Base-by-base conservation (phyloP, 2,329 filamentous ascomycete species). In the Xylaria sp. region DNA sequence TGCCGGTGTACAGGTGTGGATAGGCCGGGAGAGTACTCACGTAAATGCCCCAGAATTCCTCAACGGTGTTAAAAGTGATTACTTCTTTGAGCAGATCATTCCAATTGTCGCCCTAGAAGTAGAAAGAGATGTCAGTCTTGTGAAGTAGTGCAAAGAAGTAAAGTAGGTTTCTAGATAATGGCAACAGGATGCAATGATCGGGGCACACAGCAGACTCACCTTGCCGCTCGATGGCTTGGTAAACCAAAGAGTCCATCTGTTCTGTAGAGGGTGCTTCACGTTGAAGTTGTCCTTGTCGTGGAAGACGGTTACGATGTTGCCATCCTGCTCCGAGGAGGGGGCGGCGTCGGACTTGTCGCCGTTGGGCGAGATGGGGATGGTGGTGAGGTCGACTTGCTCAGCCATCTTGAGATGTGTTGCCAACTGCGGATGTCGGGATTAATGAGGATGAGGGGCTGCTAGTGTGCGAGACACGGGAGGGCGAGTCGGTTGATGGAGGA, bases 11-110 rank as follows among this genome's bases (percentile, higher is more conserved):
- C 31, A 31, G 25, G 25, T 50, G 31, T 17, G 40, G 19, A 23
- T 31, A 31, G n/a, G 19, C 42, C 19, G 23, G 37, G 23, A 19
- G 19, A 47, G 6, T 40, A 84, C 94, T 78, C 86, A 99, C 96
- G 80, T 98, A 98, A 77, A 99, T 92, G 63, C 95, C 95, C 95
- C 95, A 99, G 81, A 99, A 99, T 79, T 99, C 96, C 82, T 99
- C 95, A 25, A 99, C 95, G 2, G 94, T 97, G 82, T 97, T 92
- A 75, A 99, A 98, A 60, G 92, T 97, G 75, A 99, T 97, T 72
- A 99, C 94, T 79, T 99, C 93, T 83, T 99, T 99, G 67, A 99
- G 83, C 66, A 98, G 83, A 77, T 99, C 95, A 71, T 96, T 96
- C 95, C 96, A 99, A 85, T 97, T 97, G 79, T 98, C 93, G 69